phyloP scores from a whole-genome alignment of 2,329 filamentous ascomycete species.

The Penicillium oxalicum region DNA sequence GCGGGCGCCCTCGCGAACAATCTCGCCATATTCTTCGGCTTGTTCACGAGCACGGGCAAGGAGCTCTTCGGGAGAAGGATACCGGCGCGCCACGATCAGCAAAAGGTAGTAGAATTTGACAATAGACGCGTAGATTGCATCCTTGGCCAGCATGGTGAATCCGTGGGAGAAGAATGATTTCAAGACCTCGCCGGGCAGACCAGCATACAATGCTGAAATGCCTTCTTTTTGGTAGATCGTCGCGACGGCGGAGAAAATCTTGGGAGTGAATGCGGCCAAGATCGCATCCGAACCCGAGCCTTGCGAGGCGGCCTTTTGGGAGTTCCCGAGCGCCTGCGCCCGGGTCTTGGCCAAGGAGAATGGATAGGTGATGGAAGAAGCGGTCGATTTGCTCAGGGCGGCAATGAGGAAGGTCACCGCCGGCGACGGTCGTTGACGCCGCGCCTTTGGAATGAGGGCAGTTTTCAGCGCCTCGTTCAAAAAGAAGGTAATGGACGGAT shows the following conservation, averaged over 20 bases:
- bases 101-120: constrained; percentile 65
- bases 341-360: constrained; percentile 79
- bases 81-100: constrained; percentile 44
- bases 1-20: constrained; percentile 35
- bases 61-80: constrained; percentile 41
- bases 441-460: constrained; percentile 50
- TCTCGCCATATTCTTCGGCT: constrained; percentile 38
- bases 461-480: constrained; percentile 67
- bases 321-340: constrained; percentile 53
- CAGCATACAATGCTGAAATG: constrained; percentile 63
- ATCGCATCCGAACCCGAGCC: not conserved
- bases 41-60: constrained; percentile 35
- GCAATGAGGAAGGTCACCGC: constrained; percentile 60
- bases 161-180: constrained; percentile 84
- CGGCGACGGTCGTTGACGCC: constrained; percentile 49
- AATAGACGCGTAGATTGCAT: constrained; percentile 65
- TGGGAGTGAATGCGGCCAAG: constrained; percentile 30
- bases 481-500: constrained; percentile 81
- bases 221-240: constrained; percentile 60
- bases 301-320: constrained; percentile 14
- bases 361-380: constrained; percentile 73
- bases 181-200: constrained; percentile 67
- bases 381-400: constrained; percentile 70
- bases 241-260: constrained; percentile 59
- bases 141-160: constrained; percentile 81